Conservation (phyloP, 192 early-diverging fungal species). For the Chytriomyces confervae region DNA sequence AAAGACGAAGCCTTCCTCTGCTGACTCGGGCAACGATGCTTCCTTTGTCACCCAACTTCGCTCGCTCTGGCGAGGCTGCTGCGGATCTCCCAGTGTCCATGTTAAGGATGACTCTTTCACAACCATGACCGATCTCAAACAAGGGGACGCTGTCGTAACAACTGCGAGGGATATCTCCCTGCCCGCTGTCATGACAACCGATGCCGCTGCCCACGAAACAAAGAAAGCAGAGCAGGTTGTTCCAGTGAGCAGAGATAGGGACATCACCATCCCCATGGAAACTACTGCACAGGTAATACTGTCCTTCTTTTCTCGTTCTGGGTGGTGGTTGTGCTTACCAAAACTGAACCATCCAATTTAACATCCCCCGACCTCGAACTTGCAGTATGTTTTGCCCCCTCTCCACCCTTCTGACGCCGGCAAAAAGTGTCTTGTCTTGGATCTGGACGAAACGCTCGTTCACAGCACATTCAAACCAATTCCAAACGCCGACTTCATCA, state of each 20-base stretch:
- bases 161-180: too few relatives aligned
- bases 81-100: not conserved
- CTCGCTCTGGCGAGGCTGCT: not conserved
- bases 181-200: too few relatives aligned
- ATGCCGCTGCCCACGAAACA: too few relatives aligned
- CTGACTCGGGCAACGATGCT: not conserved
- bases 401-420: slow-evolving; percentile 66
- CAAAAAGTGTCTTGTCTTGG: slow-evolving; percentile 86
- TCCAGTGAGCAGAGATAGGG: not conserved
- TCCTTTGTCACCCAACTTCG: not conserved
- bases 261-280: not conserved
- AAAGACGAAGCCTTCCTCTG: too few relatives aligned
- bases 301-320: not conserved
- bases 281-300: not conserved
- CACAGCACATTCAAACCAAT: slow-evolving; percentile 87
- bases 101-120: not conserved
- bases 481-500: slow-evolving; percentile 79
- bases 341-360: not conserved
- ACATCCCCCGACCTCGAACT: not conserved
- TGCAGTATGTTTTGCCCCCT: slow-evolving; percentile 63
- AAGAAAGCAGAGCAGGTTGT: not conserved
- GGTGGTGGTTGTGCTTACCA: not conserved
- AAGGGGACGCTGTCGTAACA: too few relatives aligned
- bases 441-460: slow-evolving; percentile 91
- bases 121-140: too few relatives aligned